Evolutionary conservation across 1,284 basidiomycete species (phyloP).

Genomic region (Baeospora myosura): DNA sequence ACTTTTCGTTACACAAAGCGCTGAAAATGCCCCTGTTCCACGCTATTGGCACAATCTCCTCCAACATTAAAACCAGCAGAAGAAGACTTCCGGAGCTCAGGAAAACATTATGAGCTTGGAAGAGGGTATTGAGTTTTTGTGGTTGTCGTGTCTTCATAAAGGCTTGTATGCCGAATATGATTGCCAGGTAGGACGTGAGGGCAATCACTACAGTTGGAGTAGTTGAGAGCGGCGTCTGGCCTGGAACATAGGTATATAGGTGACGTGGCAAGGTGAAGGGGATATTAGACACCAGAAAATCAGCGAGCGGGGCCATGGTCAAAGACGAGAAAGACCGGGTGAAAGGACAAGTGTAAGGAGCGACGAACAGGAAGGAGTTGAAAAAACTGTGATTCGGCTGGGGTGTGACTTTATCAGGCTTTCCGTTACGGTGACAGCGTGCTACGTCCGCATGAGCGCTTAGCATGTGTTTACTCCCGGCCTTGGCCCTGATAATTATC

Average conservation of each 20-base stretch:
- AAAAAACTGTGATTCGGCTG: too few species aligned
- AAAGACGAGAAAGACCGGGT: constrained; percentile 20
- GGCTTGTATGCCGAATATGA: constrained; percentile 83
- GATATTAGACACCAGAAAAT: constrained; percentile 53
- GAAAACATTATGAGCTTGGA: constrained; percentile 89
- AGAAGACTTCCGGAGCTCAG: constrained; percentile 79
- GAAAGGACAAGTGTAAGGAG: constrained; percentile 14
- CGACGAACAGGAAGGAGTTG: constrained; percentile 7
- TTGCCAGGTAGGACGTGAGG: constrained; percentile 76
- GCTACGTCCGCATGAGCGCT: too few species aligned
- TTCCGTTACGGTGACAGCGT: too few species aligned
- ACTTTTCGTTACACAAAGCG: constrained; percentile 69
- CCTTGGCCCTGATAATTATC: too few species aligned
- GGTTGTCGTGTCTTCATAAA: constrained; percentile 77
- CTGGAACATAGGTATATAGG: constrained; percentile 63
- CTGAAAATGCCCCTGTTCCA: constrained; percentile 67
- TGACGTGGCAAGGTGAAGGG: constrained; percentile 54
- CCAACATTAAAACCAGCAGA: constrained; percentile 80
- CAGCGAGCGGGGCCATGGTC: constrained; percentile 66
- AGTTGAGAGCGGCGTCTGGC: constrained; percentile 78
- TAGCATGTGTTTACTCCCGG: too few species aligned
- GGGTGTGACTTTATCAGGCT: too few species aligned
- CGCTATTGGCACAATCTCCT: constrained; percentile 80
- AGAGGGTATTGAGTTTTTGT: constrained; percentile 78
- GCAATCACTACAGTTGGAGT: constrained; percentile 62